Evolutionary conservation across 192 early-diverging fungal genomes (phyloP).

Genomic region (Lobulomyces angularis): DNA sequence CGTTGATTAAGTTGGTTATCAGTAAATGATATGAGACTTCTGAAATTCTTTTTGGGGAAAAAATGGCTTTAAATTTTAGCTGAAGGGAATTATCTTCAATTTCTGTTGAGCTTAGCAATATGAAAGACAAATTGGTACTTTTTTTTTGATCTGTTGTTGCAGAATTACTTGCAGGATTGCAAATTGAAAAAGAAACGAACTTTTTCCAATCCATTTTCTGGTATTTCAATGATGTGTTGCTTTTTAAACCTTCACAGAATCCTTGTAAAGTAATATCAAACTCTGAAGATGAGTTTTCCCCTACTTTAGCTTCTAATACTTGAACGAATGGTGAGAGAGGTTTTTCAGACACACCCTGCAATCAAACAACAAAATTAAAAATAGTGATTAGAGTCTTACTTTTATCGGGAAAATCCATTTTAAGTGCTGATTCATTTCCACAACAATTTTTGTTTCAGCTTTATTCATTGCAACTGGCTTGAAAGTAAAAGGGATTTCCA

Average conservation of each 20-base stretch:
- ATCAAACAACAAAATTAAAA: background rate
- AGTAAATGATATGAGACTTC: constrained; percentile 12
- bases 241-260: background rate
- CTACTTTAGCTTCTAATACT: background rate
- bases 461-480: constrained; percentile 23
- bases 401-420: constrained; percentile 35
- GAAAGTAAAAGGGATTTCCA: constrained; percentile 33
- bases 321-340: background rate
- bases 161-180: no score
- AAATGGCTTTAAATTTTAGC: constrained; percentile 14
- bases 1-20: constrained; percentile 18
- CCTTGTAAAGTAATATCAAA: background rate
- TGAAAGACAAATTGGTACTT: background rate
- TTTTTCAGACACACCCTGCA: no score
- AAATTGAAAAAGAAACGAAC: no score
- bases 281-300: background rate
- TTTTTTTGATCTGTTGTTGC: no score
- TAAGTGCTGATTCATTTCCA: constrained; percentile 21
- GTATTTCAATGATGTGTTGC: no score
- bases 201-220: no score
- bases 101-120: background rate
- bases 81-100: constrained; percentile 3
- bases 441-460: constrained; percentile 16
- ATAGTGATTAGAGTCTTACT: constrained; percentile 1
- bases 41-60: constrained; percentile 15